Evolutionary conservation across 352 stramenopile species (phyloP).

Genomic region (Blastocystis sp.): DNA sequence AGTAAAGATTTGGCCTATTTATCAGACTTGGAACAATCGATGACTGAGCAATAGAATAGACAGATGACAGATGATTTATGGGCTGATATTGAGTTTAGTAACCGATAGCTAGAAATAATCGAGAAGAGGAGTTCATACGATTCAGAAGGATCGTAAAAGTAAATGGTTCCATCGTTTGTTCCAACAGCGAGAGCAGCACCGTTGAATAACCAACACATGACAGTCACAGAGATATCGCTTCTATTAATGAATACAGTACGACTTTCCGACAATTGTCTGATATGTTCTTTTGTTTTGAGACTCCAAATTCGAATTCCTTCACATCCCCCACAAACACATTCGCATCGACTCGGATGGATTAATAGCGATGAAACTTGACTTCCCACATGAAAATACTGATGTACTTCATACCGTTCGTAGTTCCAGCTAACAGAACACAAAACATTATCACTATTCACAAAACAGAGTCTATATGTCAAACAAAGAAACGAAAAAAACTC

Average conservation of each 20-base stretch:
- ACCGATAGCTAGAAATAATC: background rate
- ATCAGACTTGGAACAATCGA: background rate
- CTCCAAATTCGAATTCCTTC: slow-evolving; percentile 24
- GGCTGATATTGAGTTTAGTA: background rate
- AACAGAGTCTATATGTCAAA: slow-evolving; percentile 14
- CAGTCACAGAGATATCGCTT: background rate
- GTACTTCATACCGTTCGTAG: too few relatives aligned
- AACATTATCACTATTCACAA: background rate
- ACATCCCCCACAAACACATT: background rate
- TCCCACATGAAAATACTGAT: background rate
- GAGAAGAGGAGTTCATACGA: background rate
- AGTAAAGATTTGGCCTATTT: background rate
- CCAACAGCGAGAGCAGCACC: background rate
- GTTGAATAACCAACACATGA: background rate
- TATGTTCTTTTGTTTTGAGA: background rate
- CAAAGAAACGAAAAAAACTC: background rate
- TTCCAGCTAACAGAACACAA: background rate
- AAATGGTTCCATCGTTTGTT: background rate
- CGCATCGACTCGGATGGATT: background rate
- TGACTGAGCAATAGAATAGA: background rate
- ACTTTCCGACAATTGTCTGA: background rate
- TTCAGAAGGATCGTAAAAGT: background rate
- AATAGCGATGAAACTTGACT: background rate
- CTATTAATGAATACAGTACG: background rate
- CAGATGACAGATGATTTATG: background rate